phyloP scores from a whole-genome alignment of 345 rosid species.

The Eucalyptus polyanthemos region DNA sequence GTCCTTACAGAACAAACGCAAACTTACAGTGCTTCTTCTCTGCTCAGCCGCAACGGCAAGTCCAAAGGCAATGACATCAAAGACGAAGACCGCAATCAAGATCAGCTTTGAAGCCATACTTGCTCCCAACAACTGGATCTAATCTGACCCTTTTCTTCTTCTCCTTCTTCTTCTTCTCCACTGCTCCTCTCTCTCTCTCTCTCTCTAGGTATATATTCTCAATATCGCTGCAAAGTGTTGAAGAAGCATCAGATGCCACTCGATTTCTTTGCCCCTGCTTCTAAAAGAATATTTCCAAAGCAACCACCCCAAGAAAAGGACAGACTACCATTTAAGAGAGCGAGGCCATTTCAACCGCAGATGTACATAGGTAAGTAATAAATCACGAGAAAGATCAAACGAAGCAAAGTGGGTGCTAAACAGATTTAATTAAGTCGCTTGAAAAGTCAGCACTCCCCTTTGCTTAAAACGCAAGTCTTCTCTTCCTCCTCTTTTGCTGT shows the following conservation, averaged over 20 bases:
- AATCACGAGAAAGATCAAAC: background rate
- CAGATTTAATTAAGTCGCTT: background rate
- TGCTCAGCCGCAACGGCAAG: slow-evolving; percentile 95
- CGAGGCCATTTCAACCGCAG: background rate
- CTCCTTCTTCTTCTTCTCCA: background rate
- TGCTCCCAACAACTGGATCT: background rate
- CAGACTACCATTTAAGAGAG: background rate
- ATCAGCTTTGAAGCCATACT: slow-evolving; percentile 79
- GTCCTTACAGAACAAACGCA: background rate
- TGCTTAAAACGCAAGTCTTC: background rate
- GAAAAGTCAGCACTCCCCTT: background rate
- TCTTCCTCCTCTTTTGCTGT: background rate
- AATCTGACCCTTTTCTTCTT: slow-evolving; percentile 6
- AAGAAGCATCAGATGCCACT: background rate
- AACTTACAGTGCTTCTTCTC: slow-evolving; percentile 85
- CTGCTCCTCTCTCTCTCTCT: background rate
- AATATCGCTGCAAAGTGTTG: background rate
- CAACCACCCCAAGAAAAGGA: background rate
- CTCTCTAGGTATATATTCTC: background rate
- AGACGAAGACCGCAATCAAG: slow-evolving; percentile 45
- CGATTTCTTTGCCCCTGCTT: background rate
- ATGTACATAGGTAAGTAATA: background rate
- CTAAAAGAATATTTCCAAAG: background rate
- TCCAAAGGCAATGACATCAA: slow-evolving; percentile 88
- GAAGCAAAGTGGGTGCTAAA: background rate